Evolutionary conservation across 768 basidiomycete species (phyloP).

Genomic region (Leccinum barrowsii): DNA sequence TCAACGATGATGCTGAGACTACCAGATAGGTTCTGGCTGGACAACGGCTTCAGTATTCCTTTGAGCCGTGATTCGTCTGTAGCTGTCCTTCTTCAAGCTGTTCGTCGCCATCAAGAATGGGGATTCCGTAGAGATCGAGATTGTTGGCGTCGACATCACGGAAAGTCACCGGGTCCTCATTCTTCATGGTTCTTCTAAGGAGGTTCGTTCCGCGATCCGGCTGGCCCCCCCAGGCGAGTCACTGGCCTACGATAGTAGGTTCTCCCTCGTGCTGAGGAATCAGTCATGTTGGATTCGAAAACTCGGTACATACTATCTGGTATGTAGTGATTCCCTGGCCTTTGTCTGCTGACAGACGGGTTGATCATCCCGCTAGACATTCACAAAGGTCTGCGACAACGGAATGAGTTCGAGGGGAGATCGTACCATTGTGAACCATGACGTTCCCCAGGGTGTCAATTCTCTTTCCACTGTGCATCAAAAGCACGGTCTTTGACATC

Average conservation of each 20-base stretch:
- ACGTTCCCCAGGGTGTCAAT: not conserved
- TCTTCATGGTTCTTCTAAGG: slow-evolving; percentile 2
- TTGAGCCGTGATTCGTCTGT: not conserved
- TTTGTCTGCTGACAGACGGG: too few relatives aligned
- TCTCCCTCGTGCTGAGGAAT: too few relatives aligned
- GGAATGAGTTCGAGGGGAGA: too few relatives aligned
- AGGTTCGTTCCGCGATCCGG: too few relatives aligned
- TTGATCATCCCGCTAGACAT: too few relatives aligned
- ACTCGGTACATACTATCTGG: too few relatives aligned
- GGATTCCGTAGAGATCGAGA: not conserved
- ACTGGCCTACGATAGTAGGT: too few relatives aligned
- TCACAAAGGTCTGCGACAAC: too few relatives aligned
- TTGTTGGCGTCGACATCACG: not conserved
- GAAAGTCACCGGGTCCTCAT: not conserved
- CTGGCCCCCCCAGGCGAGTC: too few relatives aligned
- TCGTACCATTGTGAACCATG: not conserved
- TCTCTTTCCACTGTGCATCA: not conserved
- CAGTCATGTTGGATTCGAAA: too few relatives aligned
- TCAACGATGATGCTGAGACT: not conserved
- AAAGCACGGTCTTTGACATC: not conserved
- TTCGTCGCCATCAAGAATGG: not conserved
- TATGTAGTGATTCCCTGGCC: too few relatives aligned
- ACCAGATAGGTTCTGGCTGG: not conserved
- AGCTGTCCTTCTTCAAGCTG: not conserved
- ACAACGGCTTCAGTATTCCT: not conserved